These are phyloP conservation scores for Logfia minima DNA, from an alignment of 129 eudicot species.

Conservation along the genomic window DNA sequence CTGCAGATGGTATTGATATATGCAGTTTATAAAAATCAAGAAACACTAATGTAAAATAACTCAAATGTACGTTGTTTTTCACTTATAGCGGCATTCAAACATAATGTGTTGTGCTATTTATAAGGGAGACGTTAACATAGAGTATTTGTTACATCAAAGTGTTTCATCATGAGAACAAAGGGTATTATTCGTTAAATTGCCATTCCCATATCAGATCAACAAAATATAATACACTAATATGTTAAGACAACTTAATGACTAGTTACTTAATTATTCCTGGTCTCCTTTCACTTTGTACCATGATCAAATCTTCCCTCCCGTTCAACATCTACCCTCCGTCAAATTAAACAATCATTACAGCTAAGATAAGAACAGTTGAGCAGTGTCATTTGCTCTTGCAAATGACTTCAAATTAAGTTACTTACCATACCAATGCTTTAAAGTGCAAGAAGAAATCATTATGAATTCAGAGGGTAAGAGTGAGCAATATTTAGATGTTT, in stretches of 20 bases:
- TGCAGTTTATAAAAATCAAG: not conserved
- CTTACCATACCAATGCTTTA: not conserved
- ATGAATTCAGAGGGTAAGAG: not conserved
- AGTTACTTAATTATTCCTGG: not conserved
- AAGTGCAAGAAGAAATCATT: not conserved
- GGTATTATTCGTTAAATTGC: not conserved
- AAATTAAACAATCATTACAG: not conserved
- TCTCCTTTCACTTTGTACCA: not conserved
- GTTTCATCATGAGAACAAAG: not conserved
- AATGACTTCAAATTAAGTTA: no score
- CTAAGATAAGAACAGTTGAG: not conserved
- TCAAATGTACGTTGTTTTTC: not conserved
- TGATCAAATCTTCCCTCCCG: not conserved
- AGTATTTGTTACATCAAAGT: not conserved
- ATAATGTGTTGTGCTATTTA: not conserved
- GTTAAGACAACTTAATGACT: not conserved
- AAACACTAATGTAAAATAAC: not conserved
- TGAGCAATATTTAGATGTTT: not conserved
- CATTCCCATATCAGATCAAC: not conserved
- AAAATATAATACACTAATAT: not conserved
- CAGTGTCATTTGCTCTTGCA: not conserved
- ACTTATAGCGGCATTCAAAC: not conserved
- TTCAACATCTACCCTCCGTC: not conserved
- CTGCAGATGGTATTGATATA: not conserved
- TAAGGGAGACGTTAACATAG: not conserved